Evolutionary conservation across 2,329 filamentous ascomycete species (phyloP).

Genomic region (Apiospora malaysiana): DNA sequence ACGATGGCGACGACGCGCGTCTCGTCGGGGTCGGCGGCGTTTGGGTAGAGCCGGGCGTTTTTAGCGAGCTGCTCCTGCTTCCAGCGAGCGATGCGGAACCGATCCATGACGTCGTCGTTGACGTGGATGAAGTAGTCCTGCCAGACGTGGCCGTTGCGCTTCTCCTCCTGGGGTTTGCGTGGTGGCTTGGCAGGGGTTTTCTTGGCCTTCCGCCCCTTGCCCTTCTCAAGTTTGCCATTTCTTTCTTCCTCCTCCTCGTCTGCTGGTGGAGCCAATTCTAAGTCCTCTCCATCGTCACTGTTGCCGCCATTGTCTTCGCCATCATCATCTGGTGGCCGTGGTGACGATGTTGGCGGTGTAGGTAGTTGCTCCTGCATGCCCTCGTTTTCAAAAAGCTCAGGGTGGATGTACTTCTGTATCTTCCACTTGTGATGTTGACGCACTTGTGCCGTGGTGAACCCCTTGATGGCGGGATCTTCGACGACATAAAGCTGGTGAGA

Average conservation of each 20-base stretch:
- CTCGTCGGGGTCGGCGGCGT: neutral
- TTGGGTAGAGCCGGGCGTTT: too few relatives aligned
- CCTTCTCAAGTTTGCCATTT: too few relatives aligned
- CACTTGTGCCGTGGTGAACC: neutral
- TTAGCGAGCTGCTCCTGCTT: neutral
- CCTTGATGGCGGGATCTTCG: neutral
- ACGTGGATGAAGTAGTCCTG: constrained; percentile 11
- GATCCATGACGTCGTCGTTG: neutral
- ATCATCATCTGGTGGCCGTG: neutral
- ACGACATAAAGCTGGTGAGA: neutral
- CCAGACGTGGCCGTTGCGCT: neutral
- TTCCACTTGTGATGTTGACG: neutral
- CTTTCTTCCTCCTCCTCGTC: neutral
- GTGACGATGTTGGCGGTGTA: neutral
- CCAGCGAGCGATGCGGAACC: too few relatives aligned
- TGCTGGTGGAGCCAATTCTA: too few relatives aligned
- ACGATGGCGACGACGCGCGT: neutral
- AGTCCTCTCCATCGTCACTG: too few relatives aligned
- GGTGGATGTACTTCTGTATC: neutral
- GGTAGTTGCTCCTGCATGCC: neutral
- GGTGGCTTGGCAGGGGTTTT: neutral
- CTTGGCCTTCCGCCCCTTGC: neutral
- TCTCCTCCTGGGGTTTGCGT: neutral
- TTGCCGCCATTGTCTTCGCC: too few relatives aligned
- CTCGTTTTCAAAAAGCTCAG: neutral